phyloP scores from a whole-genome alignment of 495 filamentous ascomycete genomes.

The Penicillium lividum region DNA sequence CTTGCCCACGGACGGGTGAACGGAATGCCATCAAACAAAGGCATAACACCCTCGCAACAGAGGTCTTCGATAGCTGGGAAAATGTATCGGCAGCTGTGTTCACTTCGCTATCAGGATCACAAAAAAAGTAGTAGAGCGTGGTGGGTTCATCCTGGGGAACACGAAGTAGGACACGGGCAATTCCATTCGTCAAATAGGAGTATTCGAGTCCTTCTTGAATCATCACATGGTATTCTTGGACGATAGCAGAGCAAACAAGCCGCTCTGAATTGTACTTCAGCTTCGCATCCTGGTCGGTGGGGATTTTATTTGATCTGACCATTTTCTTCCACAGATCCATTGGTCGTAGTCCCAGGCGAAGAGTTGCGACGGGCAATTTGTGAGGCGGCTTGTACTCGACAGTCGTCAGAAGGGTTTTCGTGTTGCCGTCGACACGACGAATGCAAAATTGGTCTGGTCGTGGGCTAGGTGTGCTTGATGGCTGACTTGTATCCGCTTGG shows the following conservation, averaged over 20 bases:
- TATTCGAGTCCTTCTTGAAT: slow-evolving; percentile 33
- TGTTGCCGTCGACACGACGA: slow-evolving; percentile 22
- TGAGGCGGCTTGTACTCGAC: slow-evolving; percentile 41
- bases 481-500: slow-evolving; percentile 4
- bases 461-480: slow-evolving; percentile 6
- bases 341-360: slow-evolving; percentile 29
- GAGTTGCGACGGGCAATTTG: slow-evolving; percentile 31
- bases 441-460: slow-evolving; percentile 26
- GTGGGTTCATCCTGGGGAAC: slow-evolving; percentile 34
- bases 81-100: slow-evolving; percentile 8
- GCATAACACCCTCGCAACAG: slow-evolving; percentile 25
- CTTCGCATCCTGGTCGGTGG: slow-evolving; percentile 16
- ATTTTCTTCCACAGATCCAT: slow-evolving; percentile 26
- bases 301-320: slow-evolving; percentile 23
- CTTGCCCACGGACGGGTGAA: slow-evolving; percentile 26
- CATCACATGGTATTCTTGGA: slow-evolving; percentile 34
- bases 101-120: slow-evolving; percentile 37
- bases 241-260: slow-evolving; percentile 24
- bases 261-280: slow-evolving; percentile 27
- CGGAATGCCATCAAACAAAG: slow-evolving; percentile 32
- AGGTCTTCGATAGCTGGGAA: slow-evolving; percentile 13
- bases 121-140: slow-evolving; percentile 40
- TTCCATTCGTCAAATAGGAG: slow-evolving; percentile 35
- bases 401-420: slow-evolving; percentile 24
- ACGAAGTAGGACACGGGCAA: slow-evolving; percentile 33